Conservation (phyloP, 139 green algal species). For the Picochlorum sp. region DNA sequence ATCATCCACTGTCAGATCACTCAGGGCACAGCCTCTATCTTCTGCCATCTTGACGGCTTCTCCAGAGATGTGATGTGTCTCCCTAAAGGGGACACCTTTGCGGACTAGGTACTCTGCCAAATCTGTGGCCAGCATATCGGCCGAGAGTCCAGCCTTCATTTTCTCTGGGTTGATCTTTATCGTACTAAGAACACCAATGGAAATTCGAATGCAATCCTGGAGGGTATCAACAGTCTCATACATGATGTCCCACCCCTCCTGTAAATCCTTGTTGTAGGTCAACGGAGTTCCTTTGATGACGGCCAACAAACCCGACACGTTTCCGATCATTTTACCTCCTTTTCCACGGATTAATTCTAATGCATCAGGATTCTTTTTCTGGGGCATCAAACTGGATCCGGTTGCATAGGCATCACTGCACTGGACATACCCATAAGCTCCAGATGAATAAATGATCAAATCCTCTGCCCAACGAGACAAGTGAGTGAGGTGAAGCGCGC, state of each 20-base stretch:
- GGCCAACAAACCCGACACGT: slow-evolving; percentile 78
- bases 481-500: slow-evolving; percentile 73
- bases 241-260: slow-evolving; percentile 73
- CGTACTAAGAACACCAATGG: slow-evolving; percentile 84
- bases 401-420: slow-evolving; percentile 92
- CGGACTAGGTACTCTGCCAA: slow-evolving; percentile 99
- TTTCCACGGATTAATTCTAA: slow-evolving; percentile 92
- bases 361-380: slow-evolving; percentile 99
- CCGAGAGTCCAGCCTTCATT: slow-evolving; percentile 78
- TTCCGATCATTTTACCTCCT: slow-evolving; percentile 64
- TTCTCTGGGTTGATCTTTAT: slow-evolving; percentile 77
- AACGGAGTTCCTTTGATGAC: slow-evolving; percentile 91
- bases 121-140: slow-evolving; percentile 96
- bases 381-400: slow-evolving; percentile 91
- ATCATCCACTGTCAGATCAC: slow-evolving; percentile 64
- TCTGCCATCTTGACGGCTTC: slow-evolving; percentile 89
- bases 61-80: slow-evolving; percentile 92
- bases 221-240: slow-evolving; percentile 92
- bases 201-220: slow-evolving; percentile 82
- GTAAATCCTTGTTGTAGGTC: slow-evolving; percentile 99
- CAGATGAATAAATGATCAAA: slow-evolving; percentile 92
- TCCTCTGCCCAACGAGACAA: slow-evolving; percentile 88
- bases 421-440: slow-evolving; percentile 82
- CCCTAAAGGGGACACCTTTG: slow-evolving; percentile 89
- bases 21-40: slow-evolving; percentile 61